Base-by-base conservation (phyloP, 257 asterid species). In the Forsythia viridissima region DNA sequence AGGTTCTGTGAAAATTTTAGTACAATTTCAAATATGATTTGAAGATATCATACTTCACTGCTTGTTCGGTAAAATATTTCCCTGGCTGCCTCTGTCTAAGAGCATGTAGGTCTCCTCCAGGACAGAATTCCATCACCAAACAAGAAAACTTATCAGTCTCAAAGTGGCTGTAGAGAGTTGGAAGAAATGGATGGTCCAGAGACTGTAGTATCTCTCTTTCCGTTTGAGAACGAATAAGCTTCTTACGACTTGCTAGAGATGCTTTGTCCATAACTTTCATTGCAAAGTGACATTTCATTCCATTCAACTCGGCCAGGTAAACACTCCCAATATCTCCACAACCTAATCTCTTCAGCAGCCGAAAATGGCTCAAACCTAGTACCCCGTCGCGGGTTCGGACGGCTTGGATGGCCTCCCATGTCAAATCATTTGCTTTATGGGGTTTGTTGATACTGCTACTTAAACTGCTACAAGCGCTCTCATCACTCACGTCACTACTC, bases 321-420 rank as follows among this genome's bases (percentile, higher is more conserved):
- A 86, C 92, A 59, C 92, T 88, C 61, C 92, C 92, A 75, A 88
- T 88, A 79, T 88, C 90, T 70, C 92, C 92, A 75, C 90, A 84
- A 8, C 92, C 92, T 61, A 88, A 80, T 76, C 89, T 84, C 74
- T 88, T 86, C 77, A 88, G 80, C 72, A 88, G 83, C 82, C 89
- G 82, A 81, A 88, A 88, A 72, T 88, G 92, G 86, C 79, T 86
- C 79, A 88, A 70, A 39, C 88, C 92, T 52, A 88, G 76, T 16
- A 65, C 80, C 3, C 90, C 92, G 12, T 86, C 92, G 59, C 79
- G 81, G 8, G 78, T 37, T 63, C 86, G 83, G 67, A 86, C 78
- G 38, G 86, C 90, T 79, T 83, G 90, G 67, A 88, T 84, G 41
- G 90, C 90, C 61, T 84, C 90, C 92, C 89, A 86, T 36, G 81